Conservation (phyloP, 495 filamentous ascomycete species). For the Bacidia gigantensis region DNA sequence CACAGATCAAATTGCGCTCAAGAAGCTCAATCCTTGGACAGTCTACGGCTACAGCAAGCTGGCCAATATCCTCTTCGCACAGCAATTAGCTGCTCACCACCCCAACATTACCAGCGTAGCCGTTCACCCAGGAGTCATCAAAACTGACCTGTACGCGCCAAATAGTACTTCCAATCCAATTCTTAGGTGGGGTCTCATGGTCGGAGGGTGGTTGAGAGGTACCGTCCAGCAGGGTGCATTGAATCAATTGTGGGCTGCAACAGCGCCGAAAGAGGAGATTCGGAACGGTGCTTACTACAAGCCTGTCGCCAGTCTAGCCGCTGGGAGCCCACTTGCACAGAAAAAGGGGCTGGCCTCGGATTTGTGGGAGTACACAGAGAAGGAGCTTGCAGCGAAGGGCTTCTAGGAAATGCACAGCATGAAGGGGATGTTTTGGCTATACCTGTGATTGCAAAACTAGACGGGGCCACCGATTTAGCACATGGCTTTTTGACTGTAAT, state of each 20-base stretch:
- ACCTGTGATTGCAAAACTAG: too few species aligned
- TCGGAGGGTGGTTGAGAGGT: constrained; percentile 12
- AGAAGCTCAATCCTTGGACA: constrained; percentile 24
- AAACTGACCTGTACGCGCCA: constrained; percentile 36
- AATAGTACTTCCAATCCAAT: constrained; percentile 20
- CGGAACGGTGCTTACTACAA: constrained; percentile 43
- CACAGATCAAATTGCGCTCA: constrained; percentile 15
- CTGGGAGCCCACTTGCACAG: constrained; percentile 24
- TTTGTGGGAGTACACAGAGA: constrained; percentile 54
- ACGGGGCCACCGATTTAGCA: too few species aligned
- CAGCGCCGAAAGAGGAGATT: constrained; percentile 25
- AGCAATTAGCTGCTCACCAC: constrained; percentile 43
- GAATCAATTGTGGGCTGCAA: constrained; percentile 44
- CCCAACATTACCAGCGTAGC: constrained; percentile 41
- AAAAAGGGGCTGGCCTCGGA: constrained; percentile 35
- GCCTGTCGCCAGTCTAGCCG: constrained; percentile 34
- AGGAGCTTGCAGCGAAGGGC: constrained; percentile 29
- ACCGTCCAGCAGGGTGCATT: constrained; percentile 34
- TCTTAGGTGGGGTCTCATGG: constrained; percentile 16
- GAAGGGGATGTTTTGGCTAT: too few species aligned
- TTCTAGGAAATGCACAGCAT: constrained; percentile 14
- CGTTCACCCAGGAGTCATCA: constrained; percentile 54
- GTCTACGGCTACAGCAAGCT: constrained; percentile 57
- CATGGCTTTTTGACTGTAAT: too few species aligned
- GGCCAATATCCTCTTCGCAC: constrained; percentile 52